phyloP scores from a whole-genome alignment of 345 rosid genomes.

The Brassica rapa region DNA sequence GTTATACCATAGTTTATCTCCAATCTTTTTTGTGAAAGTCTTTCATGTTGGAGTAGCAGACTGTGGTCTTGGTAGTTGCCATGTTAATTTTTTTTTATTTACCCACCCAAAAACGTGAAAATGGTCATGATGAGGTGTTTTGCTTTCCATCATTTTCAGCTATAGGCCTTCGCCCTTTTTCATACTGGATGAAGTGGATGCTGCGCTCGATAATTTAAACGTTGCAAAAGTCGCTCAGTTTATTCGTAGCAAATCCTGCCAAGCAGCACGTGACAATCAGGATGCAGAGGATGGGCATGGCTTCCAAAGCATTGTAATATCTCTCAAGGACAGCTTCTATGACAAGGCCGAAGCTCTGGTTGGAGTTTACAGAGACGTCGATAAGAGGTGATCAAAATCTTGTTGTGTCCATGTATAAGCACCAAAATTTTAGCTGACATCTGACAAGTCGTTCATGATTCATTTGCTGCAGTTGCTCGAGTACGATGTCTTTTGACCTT shows the following conservation, averaged over 20 bases:
- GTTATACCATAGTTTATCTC: not conserved
- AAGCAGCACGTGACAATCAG: constrained; percentile 53
- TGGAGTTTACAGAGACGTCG: constrained; percentile 90
- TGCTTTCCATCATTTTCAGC: constrained; percentile 44
- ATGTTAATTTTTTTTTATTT: not conserved
- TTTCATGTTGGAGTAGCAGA: not conserved
- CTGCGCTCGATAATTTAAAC: constrained; percentile 91
- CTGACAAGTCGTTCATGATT: constrained; percentile 18
- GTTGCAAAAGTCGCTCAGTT: constrained; percentile 94
- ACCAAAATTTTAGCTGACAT: not conserved
- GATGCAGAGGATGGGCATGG: constrained; percentile 72
- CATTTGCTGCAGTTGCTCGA: constrained; percentile 74
- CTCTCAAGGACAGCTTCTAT: constrained; percentile 94
- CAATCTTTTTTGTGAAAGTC: not conserved
- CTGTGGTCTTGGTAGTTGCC: not conserved
- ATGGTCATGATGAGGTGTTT: constrained; percentile 5
- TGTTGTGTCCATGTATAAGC: not conserved
- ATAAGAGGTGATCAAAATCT: constrained; percentile 52
- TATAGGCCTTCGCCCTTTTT: constrained; percentile 94
- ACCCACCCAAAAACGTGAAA: not conserved
- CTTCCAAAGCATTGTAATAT: constrained; percentile 96
- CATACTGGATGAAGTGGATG: constrained; percentile 97
- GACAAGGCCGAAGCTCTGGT: constrained; percentile 96
- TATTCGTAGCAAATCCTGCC: constrained; percentile 87
- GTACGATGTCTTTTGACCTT: constrained; percentile 89